phyloP scores from a whole-genome alignment of 1,139 yeast species.

The Candida buenavistaensis region DNA sequence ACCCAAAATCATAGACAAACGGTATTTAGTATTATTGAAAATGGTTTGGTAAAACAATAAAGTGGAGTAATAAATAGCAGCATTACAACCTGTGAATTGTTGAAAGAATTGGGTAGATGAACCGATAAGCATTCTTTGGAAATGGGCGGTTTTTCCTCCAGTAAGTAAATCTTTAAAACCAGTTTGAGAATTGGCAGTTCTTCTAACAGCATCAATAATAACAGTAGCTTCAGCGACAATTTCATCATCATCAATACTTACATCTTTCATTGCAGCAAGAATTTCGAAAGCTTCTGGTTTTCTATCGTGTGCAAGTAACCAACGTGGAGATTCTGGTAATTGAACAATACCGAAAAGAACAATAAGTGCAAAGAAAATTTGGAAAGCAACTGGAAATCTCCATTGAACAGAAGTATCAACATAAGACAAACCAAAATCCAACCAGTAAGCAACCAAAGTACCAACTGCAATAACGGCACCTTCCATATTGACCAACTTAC shows the following conservation, averaged over 20 bases:
- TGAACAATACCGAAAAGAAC: conserved; percentile 36
- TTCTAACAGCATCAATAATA: conserved; percentile 43
- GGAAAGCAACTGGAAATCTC: conserved; percentile 51
- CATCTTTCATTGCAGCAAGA: conserved; percentile 40
- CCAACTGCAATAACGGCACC: conserved; percentile 75
- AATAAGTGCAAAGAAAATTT: conserved; percentile 39
- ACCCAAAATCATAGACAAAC: conserved; percentile 57
- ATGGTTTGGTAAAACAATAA: conserved; percentile 59
- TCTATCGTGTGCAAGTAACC: conserved; percentile 59
- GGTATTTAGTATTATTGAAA: conserved; percentile 39
- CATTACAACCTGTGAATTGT: conserved; percentile 65
- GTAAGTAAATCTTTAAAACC: conserved; percentile 53
- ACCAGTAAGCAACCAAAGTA: conserved; percentile 73
- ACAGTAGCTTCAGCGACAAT: conserved; percentile 44
- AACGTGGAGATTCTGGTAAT: conserved; percentile 75
- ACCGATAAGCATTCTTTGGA: conserved; percentile 59
- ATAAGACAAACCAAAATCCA: conserved; percentile 70
- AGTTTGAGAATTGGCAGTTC: conserved; percentile 37
- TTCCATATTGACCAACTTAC: conserved; percentile 66
- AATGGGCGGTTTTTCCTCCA: conserved; percentile 58
- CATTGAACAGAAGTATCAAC: conserved; percentile 51
- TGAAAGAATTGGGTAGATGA: conserved; percentile 59
- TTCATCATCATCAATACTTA: conserved; percentile 42
- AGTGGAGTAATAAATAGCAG: conserved; percentile 68
- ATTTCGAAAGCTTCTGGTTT: conserved; percentile 49